Evolutionary conservation across 2,329 filamentous ascomycete genomes (phyloP).

Genomic region (Diaporthe ilicicola): DNA sequence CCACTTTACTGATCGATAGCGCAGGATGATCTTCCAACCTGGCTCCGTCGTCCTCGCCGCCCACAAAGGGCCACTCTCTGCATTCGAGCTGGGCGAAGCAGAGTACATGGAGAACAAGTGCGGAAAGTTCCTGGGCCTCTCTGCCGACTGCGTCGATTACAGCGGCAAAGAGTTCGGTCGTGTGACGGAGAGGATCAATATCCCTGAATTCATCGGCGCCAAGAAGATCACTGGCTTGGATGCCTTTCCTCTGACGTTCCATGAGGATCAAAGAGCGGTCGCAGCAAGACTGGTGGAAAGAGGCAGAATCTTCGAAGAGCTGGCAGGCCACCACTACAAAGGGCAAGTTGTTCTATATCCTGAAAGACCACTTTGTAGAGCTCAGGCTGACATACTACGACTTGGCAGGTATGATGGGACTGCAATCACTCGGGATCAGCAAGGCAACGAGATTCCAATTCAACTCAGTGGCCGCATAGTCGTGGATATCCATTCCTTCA

Average conservation of each 20-base stretch:
- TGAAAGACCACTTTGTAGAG: neutral
- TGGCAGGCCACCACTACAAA: slow-evolving; percentile 58
- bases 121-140: slow-evolving; percentile 49
- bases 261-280: slow-evolving; percentile 49
- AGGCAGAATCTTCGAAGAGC: slow-evolving; percentile 54
- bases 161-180: slow-evolving; percentile 58
- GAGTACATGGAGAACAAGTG: slow-evolving; percentile 48
- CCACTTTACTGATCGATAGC: neutral
- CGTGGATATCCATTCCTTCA: slow-evolving; percentile 49
- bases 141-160: slow-evolving; percentile 55
- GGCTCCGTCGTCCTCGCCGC: slow-evolving; percentile 51
- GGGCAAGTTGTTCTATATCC: slow-evolving; percentile 43
- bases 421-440: slow-evolving; percentile 47
- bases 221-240: slow-evolving; percentile 53
- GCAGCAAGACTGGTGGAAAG: slow-evolving; percentile 47
- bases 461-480: slow-evolving; percentile 48
- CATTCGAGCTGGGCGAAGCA: slow-evolving; percentile 48
- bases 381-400: neutral
- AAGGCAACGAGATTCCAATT: slow-evolving; percentile 43
- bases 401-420: slow-evolving; percentile 39
- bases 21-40: slow-evolving; percentile 58
- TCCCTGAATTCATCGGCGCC: slow-evolving; percentile 54
- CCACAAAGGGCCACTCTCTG: slow-evolving; percentile 49
- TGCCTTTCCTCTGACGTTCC: slow-evolving; percentile 54
- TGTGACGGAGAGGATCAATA: slow-evolving; percentile 43